Evolutionary conservation across 306 rosid species (phyloP).

Genomic region (Rosa lucieae): DNA sequence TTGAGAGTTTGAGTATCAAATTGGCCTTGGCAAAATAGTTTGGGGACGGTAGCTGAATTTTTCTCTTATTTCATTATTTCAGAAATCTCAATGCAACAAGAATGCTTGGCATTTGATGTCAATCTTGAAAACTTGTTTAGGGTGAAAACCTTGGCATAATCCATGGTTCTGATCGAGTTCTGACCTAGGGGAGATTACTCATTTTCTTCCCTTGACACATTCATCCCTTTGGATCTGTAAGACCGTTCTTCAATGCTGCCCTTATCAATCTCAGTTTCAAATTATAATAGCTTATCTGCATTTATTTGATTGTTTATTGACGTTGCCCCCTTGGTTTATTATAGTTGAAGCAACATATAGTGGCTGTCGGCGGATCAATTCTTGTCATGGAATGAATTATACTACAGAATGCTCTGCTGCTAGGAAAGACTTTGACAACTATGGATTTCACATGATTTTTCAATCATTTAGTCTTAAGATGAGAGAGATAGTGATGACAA

Average conservation of each 20-base stretch:
- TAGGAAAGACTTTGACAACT: background rate
- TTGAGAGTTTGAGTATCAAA: too few relatives aligned
- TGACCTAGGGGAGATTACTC: background rate
- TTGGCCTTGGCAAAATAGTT: too few relatives aligned
- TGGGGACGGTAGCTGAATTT: too few relatives aligned
- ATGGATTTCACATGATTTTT: constrained; percentile 19
- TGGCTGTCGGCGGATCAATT: constrained; percentile 55
- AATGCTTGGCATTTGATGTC: constrained; percentile 48
- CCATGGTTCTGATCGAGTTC: background rate
- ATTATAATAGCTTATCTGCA: background rate
- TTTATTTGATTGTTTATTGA: background rate
- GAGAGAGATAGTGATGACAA: too few relatives aligned
- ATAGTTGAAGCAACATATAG: constrained; percentile 59
- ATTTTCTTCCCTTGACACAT: background rate
- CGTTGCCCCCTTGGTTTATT: constrained; percentile 15
- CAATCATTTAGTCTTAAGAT: constrained; percentile 15
- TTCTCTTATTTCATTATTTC: too few relatives aligned
- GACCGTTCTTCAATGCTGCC: background rate
- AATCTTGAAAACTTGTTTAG: constrained; percentile 51
- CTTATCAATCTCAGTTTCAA: background rate
- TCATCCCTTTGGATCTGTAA: background rate
- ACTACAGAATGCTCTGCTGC: background rate
- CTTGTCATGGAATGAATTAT: constrained; percentile 34
- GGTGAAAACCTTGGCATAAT: constrained; percentile 19
- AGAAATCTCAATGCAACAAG: constrained; percentile 29